Conservation (phyloP, 2,329 filamentous ascomycete species). For the Botryotinia convoluta region DNA sequence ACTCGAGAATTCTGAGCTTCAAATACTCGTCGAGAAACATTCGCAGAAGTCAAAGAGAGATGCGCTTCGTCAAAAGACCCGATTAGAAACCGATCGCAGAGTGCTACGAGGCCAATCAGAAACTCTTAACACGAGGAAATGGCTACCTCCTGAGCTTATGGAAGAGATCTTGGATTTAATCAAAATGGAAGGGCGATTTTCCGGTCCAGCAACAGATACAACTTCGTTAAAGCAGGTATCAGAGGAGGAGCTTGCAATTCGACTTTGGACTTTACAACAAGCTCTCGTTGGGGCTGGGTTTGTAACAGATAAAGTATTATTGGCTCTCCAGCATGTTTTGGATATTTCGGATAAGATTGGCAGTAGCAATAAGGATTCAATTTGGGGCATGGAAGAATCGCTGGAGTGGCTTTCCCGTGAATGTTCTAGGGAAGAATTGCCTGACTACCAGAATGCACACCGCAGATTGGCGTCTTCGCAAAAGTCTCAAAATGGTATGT, state of each 20-base stretch:
- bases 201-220: constrained; percentile 37
- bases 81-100: constrained; percentile 81
- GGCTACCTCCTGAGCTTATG: constrained; percentile 77
- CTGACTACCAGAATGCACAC: constrained; percentile 61
- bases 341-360: constrained; percentile 63
- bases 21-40: constrained; percentile 82
- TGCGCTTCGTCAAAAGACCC: constrained; percentile 69
- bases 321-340: constrained; percentile 64
- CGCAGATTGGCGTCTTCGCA: constrained; percentile 28
- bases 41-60: constrained; percentile 77
- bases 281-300: constrained; percentile 70
- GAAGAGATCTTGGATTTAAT: constrained; percentile 74
- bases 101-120: constrained; percentile 78
- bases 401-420: constrained; percentile 88
- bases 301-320: constrained; percentile 57
- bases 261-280: constrained; percentile 81
- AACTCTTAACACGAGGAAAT: constrained; percentile 67
- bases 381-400: constrained; percentile 85
- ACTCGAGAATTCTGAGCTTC: constrained; percentile 85
- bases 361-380: constrained; percentile 56
- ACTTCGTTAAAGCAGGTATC: constrained; percentile 51
- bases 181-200: constrained; percentile 60
- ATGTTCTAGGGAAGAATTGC: constrained; percentile 65
- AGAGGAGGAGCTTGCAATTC: constrained; percentile 76
- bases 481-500: constrained; percentile 37